phyloP scores from a whole-genome alignment of 768 basidiomycete genomes.

The Cystoderma amianthinum region DNA sequence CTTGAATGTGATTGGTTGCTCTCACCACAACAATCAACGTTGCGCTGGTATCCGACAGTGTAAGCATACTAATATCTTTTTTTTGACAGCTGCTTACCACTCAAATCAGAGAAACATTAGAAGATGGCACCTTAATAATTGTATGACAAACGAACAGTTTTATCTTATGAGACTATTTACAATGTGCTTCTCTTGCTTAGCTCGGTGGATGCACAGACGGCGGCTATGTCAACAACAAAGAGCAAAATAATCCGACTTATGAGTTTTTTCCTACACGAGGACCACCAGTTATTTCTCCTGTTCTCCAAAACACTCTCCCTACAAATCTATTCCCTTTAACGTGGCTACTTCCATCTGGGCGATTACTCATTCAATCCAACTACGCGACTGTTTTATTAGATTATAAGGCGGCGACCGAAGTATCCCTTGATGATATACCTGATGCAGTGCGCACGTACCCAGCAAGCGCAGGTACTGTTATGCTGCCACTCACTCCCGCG shows the following conservation, averaged over 20 bases:
- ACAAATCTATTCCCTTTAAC: constrained; percentile 74
- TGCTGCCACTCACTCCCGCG: constrained; percentile 76
- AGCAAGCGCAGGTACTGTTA: constrained; percentile 68
- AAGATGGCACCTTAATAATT: constrained; percentile 61
- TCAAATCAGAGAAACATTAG: constrained; percentile 47
- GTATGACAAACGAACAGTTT: constrained; percentile 28
- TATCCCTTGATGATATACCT: constrained; percentile 58
- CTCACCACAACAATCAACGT: constrained; percentile 35
- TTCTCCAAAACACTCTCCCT: constrained; percentile 65
- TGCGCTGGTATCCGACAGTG: constrained; percentile 76
- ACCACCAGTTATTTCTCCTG: constrained; percentile 46
- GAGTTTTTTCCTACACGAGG: constrained; percentile 71
- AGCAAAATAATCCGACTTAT: constrained; percentile 74
- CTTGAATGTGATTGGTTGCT: constrained; percentile 58
- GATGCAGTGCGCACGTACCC: constrained; percentile 76
- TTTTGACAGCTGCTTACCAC: not conserved
- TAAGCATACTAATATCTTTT: constrained; percentile 23
- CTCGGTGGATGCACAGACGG: constrained; percentile 56
- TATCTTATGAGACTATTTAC: not conserved
- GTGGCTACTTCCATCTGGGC: constrained; percentile 68
- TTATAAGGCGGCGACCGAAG: constrained; percentile 51
- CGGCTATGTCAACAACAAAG: constrained; percentile 66
- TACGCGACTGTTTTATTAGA: constrained; percentile 61
- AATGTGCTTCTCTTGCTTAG: too few relatives aligned
- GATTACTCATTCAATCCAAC: constrained; percentile 57